Conservation (phyloP, 306 rosid genomes). For the Ceratonia siliqua region DNA sequence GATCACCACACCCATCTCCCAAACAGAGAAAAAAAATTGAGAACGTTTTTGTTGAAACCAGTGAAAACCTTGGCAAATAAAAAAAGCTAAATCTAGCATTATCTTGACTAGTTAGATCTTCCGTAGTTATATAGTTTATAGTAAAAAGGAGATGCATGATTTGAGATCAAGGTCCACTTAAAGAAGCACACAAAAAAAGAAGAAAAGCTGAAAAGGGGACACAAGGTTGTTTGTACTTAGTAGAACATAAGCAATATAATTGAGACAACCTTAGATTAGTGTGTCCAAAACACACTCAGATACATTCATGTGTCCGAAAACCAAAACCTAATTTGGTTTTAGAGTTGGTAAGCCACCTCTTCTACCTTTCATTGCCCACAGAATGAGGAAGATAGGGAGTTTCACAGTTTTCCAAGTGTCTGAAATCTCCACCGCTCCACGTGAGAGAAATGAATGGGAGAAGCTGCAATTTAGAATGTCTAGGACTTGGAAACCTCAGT, state of each 20-base stretch:
- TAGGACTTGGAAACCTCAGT: constrained; percentile 43
- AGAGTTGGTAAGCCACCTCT: background rate
- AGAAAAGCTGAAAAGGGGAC: constrained; percentile 27
- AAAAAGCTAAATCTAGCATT: background rate
- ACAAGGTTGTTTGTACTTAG: constrained; percentile 1
- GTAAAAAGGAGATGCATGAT: background rate
- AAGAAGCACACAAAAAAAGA: background rate
- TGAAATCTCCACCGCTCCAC: constrained; percentile 28
- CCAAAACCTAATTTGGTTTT: background rate
- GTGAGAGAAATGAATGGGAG: constrained; percentile 42
- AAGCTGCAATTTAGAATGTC: constrained; percentile 45
- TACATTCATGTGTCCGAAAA: constrained; percentile 8
- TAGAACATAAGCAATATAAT: background rate
- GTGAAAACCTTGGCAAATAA: background rate
- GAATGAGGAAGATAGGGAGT: background rate
- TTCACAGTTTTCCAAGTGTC: constrained; percentile 9
- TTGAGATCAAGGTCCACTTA: background rate
- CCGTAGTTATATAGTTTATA: background rate
- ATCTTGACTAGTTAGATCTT: background rate
- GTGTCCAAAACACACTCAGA: background rate
- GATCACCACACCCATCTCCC: background rate
- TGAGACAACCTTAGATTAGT: background rate
- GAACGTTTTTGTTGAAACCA: background rate
- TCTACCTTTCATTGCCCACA: constrained; percentile 6
- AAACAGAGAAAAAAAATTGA: background rate